These are phyloP conservation scores for Vairimorpha necatrix DNA, from an alignment of 371 early-diverging fungal species.

Conservation along the genomic window DNA sequence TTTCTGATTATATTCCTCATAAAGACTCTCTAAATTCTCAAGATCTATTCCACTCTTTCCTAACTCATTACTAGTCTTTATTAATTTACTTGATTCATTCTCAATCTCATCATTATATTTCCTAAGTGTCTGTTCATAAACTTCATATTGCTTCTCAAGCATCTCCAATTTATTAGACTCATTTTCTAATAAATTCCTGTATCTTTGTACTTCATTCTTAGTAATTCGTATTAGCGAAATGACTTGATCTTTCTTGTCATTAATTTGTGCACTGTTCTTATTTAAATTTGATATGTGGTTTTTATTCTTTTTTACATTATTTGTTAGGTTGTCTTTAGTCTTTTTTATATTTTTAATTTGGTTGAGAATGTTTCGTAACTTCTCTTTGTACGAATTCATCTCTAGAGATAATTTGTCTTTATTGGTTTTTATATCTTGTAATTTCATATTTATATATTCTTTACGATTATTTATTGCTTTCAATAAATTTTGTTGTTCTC, in stretches of 20 bases:
- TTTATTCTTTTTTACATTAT: constrained; percentile 8
- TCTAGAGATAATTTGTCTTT: not conserved
- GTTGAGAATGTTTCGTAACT: not conserved
- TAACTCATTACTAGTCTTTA: not conserved
- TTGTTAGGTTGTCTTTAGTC: not conserved
- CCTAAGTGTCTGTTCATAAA: constrained; percentile 36
- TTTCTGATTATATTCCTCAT: constrained; percentile 17
- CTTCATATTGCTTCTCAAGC: constrained; percentile 35
- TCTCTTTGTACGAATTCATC: not conserved
- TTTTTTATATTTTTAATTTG: constrained; percentile 16
- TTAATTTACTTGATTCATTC: constrained; percentile 4
- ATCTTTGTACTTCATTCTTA: constrained; percentile 33
- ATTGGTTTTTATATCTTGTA: not conserved
- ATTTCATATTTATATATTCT: constrained; percentile 5
- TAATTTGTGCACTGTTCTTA: constrained; percentile 23
- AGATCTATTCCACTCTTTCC: constrained; percentile 13
- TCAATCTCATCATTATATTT: constrained; percentile 36
- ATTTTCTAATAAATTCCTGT: constrained; percentile 31
- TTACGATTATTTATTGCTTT: constrained; percentile 10
- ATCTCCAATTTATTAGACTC: constrained; percentile 21
- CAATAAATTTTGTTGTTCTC: not conserved
- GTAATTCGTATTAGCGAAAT: constrained; percentile 23
- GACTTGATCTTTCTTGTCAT: constrained; percentile 1
- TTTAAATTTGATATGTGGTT: constrained; percentile 35
- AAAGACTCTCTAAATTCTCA: constrained; percentile 20